These are phyloP conservation scores for Neckera pumila DNA, from an alignment of 225 moss, liverwort and hornwort species.

Conservation along the genomic window DNA sequence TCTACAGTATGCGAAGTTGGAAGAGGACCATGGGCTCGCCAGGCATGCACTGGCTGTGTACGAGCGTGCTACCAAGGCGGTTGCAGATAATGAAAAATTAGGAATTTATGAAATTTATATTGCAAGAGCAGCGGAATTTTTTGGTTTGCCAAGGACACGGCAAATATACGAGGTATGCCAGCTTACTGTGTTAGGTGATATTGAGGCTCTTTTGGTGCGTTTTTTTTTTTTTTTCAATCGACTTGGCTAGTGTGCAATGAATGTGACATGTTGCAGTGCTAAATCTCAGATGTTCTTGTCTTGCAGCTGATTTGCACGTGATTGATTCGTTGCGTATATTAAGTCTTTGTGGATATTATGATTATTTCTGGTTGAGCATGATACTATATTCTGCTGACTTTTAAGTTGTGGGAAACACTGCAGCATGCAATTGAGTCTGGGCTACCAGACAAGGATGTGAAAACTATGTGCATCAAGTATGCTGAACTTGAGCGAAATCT, in stretches of 20 bases:
- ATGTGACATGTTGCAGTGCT: background rate
- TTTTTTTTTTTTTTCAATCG: background rate
- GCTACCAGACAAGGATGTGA: conserved; percentile 91
- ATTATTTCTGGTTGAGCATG: background rate
- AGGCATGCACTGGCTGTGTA: conserved; percentile 84
- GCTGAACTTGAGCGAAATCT: conserved; percentile 91
- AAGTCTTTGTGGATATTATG: background rate
- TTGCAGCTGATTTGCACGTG: background rate
- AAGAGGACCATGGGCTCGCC: conserved; percentile 90
- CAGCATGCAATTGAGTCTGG: conserved; percentile 91
- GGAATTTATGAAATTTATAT: conserved; percentile 88
- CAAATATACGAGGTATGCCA: conserved; percentile 84
- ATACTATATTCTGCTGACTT: background rate
- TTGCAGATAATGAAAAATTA: conserved; percentile 73
- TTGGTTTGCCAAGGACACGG: conserved; percentile 82
- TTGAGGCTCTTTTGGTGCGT: background rate
- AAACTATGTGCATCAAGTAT: conserved; percentile 94
- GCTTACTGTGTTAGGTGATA: background rate
- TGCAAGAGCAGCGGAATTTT: conserved; percentile 81
- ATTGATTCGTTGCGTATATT: background rate
- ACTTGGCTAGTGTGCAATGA: background rate
- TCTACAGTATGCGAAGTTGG: conserved; percentile 88
- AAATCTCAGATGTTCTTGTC: background rate
- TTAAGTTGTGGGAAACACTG: background rate
- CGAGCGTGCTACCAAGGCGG: conserved; percentile 92